phyloP scores from a whole-genome alignment of 306 rosid species.

The Fragaria nilgerrensis region DNA sequence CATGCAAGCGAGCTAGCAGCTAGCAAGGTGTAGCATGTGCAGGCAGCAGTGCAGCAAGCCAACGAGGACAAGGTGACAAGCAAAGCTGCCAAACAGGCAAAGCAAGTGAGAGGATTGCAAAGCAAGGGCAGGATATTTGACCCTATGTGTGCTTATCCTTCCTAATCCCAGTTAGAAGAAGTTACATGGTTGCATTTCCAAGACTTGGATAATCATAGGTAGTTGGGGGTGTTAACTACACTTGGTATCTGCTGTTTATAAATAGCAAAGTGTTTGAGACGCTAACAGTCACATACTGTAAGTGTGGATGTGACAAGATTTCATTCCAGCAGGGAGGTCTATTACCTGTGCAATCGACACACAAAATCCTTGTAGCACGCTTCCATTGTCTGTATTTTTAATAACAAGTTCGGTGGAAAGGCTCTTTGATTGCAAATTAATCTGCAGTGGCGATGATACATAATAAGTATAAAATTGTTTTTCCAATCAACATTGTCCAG shows the following conservation, averaged over 20 bases:
- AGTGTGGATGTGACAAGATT: neutral
- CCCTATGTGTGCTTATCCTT: no score
- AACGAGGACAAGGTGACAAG: neutral
- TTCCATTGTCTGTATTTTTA: conserved; percentile 57
- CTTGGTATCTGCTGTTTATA: no score
- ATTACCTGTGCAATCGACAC: no score
- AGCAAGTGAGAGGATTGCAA: neutral
- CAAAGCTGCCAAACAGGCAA: neutral
- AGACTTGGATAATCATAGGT: neutral
- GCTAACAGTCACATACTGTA: neutral
- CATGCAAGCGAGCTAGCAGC: neutral
- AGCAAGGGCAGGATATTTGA: neutral
- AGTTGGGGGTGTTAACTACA: neutral
- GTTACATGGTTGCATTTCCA: neutral
- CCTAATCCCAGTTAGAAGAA: neutral
- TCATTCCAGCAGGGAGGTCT: no score
- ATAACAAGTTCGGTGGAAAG: conserved; percentile 71
- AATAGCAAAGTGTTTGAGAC: neutral
- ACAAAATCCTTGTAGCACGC: conserved; percentile 1
- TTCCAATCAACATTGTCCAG: conserved; percentile 1
- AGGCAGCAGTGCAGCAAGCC: neutral
- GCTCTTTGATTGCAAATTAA: conserved; percentile 54
- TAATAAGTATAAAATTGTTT: neutral
- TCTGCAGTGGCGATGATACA: conserved; percentile 39
- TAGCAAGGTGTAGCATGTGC: neutral